A percentile compares a stretch with the other conserved stretches of the same genome.
Evolutionary conservation across 2,329 filamentous ascomycete species (phyloP).

Genomic region (Talaromyces funiculosus): DNA sequence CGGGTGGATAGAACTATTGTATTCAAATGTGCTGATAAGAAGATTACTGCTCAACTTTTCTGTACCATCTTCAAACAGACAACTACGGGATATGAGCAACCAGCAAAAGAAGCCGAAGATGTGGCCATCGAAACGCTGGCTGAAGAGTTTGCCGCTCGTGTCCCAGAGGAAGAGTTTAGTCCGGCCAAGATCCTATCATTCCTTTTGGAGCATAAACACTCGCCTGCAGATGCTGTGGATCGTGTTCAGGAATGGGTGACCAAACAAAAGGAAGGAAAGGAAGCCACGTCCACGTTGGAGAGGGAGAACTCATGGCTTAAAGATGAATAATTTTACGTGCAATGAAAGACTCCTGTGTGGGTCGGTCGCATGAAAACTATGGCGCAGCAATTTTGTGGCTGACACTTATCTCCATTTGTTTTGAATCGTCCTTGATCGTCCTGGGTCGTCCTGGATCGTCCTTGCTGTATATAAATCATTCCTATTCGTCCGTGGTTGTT

Average conservation of each 20-base stretch:
- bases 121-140: conserved; percentile 17
- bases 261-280: not conserved
- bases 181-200: conserved; percentile 38
- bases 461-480: not conserved
- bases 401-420: not conserved
- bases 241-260: not conserved
- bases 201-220: conserved; percentile 30
- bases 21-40: conserved; percentile 42
- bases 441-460: not conserved
- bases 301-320: not conserved
- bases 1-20: conserved; percentile 61
- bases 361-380: not conserved
- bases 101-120: not conserved
- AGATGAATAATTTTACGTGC: not conserved
- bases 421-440: not conserved
- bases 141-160: conserved; percentile 24
- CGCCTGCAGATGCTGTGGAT: conserved; percentile 23
- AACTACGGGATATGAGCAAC: conserved; percentile 16
- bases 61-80: not conserved
- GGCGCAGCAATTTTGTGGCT: not conserved
- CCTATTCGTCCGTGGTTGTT: not conserved
- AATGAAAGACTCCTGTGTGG: not conserved
- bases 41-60: conserved; percentile 35
- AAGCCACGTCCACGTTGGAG: not conserved
- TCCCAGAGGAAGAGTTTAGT: conserved; percentile 31